A percentile compares a stretch with the other conserved stretches of the same genome.
These are phyloP conservation scores for Vitis vinifera DNA, from an alignment of 164 flowering plant species.

Conservation along the genomic window DNA sequence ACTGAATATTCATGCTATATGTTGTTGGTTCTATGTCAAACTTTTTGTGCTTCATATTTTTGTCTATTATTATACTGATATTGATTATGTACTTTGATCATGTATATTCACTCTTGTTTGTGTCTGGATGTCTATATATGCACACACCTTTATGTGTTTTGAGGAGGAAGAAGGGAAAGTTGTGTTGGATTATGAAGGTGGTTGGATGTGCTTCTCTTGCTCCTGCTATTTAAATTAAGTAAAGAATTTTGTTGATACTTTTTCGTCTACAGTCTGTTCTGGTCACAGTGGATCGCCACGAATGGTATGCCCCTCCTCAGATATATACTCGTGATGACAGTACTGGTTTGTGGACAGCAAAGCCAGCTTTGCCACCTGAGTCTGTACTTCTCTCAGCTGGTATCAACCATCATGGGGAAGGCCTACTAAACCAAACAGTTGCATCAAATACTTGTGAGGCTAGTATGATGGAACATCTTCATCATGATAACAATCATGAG, in stretches of 20 bases:
- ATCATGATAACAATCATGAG: constrained; percentile 36
- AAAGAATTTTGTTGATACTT: constrained; percentile 4
- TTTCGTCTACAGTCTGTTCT: constrained; percentile 76
- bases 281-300: constrained; percentile 92
- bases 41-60: background rate
- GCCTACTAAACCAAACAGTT: constrained; percentile 15
- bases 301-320: constrained; percentile 93
- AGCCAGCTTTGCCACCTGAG: constrained; percentile 54
- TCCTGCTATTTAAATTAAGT: too few species aligned
- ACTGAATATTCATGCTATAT: background rate
- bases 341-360: constrained; percentile 77
- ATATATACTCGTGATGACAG: constrained; percentile 85
- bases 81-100: too few species aligned
- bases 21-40: background rate
- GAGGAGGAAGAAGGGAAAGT: too few species aligned
- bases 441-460: constrained; percentile 22
- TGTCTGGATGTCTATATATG: too few species aligned
- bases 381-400: constrained; percentile 31
- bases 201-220: background rate
- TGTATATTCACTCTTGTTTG: too few species aligned
- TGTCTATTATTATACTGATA: background rate
- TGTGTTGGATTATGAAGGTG: background rate
- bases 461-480: constrained; percentile 33
- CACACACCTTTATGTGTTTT: too few species aligned
- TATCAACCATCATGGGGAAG: constrained; percentile 21